A percentile compares a stretch with the other conserved stretches of the same genome.
Evolutionary conservation across 345 rosid genomes (phyloP).

Genomic region (Arabidopsis suecica): DNA sequence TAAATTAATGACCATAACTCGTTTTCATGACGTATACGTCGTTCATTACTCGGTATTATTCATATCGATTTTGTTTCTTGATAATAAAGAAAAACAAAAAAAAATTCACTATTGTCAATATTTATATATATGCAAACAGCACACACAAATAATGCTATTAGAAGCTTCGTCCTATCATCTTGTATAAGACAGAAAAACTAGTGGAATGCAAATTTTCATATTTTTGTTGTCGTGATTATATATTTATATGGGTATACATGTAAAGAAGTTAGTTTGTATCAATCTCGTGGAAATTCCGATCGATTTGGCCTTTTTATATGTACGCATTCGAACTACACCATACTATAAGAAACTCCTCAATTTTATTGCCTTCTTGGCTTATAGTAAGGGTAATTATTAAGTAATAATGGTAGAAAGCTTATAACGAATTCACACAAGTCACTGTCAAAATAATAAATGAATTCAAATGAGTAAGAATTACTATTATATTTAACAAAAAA

Average conservation of each 20-base stretch:
- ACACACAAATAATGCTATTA: constrained; percentile 4
- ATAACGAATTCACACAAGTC: constrained; percentile 27
- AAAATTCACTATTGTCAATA: too few relatives aligned
- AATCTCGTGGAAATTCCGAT: neutral
- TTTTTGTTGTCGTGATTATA: neutral
- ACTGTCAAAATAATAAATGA: constrained; percentile 9
- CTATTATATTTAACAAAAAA: neutral
- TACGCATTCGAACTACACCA: constrained; percentile 3
- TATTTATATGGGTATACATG: neutral
- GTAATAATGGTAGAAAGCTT: constrained; percentile 5
- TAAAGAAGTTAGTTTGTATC: neutral
- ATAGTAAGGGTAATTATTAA: neutral
- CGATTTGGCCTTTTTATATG: neutral
- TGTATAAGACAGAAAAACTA: neutral
- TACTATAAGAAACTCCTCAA: constrained; percentile 6
- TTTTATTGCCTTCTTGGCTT: neutral
- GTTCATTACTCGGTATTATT: constrained; percentile 11
- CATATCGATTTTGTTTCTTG: constrained; percentile 2
- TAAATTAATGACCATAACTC: constrained; percentile 28
- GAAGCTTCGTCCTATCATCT: constrained; percentile 38
- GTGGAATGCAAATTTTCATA: too few relatives aligned
- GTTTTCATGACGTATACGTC: constrained; percentile 40
- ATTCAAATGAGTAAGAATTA: neutral
- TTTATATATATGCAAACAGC: too few relatives aligned
- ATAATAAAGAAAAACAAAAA: too few relatives aligned